phyloP scores from a whole-genome alignment of 257 asterid species.

The Nicotiana otophora region DNA sequence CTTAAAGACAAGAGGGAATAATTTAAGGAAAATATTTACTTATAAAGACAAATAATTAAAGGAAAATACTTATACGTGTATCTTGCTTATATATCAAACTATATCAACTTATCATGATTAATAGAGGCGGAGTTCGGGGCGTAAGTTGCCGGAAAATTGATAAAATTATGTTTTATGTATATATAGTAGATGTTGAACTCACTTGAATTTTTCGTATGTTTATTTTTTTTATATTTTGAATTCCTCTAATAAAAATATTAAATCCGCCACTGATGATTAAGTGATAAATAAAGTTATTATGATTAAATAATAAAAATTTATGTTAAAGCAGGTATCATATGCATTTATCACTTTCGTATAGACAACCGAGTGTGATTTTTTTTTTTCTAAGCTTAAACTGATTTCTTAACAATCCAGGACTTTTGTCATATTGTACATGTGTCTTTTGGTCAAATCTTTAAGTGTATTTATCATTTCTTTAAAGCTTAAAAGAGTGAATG shows the following conservation, averaged over 20 bases:
- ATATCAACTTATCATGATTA: background rate
- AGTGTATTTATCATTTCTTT: background rate
- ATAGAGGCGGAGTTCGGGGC: too few relatives aligned
- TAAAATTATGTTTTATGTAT: background rate
- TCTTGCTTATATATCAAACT: background rate
- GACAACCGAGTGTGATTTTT: background rate
- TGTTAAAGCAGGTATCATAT: too few relatives aligned
- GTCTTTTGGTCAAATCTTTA: background rate
- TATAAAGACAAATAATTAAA: background rate
- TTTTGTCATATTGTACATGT: background rate
- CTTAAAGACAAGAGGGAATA: background rate
- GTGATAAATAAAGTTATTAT: too few relatives aligned
- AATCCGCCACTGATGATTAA: too few relatives aligned
- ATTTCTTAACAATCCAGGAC: background rate
- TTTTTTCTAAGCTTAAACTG: too few relatives aligned
- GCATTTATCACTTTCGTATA: too few relatives aligned
- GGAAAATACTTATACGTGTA: background rate
- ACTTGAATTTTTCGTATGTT: too few relatives aligned
- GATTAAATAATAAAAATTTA: too few relatives aligned
- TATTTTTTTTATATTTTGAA: too few relatives aligned
- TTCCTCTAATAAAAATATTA: too few relatives aligned
- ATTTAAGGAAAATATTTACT: background rate
- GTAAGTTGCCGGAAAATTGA: too few relatives aligned
- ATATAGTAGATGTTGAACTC: too few relatives aligned
- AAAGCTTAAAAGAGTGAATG: background rate